Evolutionary conservation across 495 filamentous ascomycete species (phyloP).

Genomic region (Penicillium macrosclerotiorum): DNA sequence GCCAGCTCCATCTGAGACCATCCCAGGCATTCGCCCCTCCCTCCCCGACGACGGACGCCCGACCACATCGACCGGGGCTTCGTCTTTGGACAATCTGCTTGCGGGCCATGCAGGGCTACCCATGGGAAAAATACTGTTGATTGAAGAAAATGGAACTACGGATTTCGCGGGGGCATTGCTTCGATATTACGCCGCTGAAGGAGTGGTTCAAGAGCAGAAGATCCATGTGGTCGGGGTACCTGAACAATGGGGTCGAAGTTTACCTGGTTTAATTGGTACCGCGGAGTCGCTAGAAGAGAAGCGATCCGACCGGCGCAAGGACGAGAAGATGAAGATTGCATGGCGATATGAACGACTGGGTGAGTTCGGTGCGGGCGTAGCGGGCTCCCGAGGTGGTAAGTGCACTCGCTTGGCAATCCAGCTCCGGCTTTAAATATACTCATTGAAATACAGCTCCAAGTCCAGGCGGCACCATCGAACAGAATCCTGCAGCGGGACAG

Average conservation of each 20-base stretch:
- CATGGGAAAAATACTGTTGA: constrained; percentile 72
- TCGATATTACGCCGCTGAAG: constrained; percentile 89
- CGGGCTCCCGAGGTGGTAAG: constrained; percentile 53
- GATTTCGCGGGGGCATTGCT: constrained; percentile 86
- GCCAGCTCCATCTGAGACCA: constrained; percentile 38
- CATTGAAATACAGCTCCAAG: constrained; percentile 23
- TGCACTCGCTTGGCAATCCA: constrained; percentile 1
- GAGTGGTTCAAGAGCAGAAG: constrained; percentile 84
- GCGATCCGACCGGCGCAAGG: constrained; percentile 34
- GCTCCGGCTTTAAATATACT: constrained; percentile 14
- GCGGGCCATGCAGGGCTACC: constrained; percentile 87
- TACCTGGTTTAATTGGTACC: constrained; percentile 68
- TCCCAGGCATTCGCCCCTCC: constrained; percentile 78
- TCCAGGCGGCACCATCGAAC: constrained; percentile 25
- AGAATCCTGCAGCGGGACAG: constrained; percentile 21
- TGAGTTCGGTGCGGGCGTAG: constrained; percentile 53
- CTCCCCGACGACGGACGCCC: constrained; percentile 83
- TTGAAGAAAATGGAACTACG: constrained; percentile 93
- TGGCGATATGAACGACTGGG: constrained; percentile 93
- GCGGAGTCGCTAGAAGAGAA: constrained; percentile 45
- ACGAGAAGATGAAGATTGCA: constrained; percentile 95
- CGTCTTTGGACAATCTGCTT: constrained; percentile 78
- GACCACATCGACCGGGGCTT: constrained; percentile 87
- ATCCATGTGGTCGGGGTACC: constrained; percentile 80
- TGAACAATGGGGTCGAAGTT: constrained; percentile 75